phyloP scores from a whole-genome alignment of 192 early-diverging fungal genomes.

The Chytriomyces sp. region DNA sequence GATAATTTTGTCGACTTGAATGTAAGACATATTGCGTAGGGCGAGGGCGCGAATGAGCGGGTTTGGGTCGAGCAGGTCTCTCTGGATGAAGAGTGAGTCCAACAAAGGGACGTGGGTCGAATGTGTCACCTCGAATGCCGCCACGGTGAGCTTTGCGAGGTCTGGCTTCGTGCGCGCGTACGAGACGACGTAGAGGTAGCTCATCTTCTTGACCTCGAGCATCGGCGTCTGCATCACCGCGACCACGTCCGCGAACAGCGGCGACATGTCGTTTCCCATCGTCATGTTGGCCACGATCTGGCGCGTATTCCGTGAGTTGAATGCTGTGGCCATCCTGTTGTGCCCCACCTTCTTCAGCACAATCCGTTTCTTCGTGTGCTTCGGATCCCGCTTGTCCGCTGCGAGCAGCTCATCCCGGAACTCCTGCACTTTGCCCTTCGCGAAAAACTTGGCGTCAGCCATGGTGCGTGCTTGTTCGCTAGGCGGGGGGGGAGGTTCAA shows the following conservation, averaged over 20 bases:
- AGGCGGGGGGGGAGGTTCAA: no score
- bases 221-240: conserved; percentile 99
- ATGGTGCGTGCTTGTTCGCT: no score
- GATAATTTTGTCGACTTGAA: conserved; percentile 92
- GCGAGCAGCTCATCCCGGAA: conserved; percentile 78
- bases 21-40: conserved; percentile 97
- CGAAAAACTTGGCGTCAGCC: conserved; percentile 30
- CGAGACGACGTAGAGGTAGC: conserved; percentile 98
- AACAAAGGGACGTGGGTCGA: conserved; percentile 6
- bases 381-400: conserved; percentile 81
- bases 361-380: conserved; percentile 79
- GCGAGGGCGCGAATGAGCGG: conserved; percentile 94
- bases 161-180: conserved; percentile 97
- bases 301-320: not conserved
- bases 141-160: conserved; percentile 93
- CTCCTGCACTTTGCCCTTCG: conserved; percentile 85
- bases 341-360: conserved; percentile 78
- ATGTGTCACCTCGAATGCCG: conserved; percentile 97
- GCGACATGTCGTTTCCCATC: conserved; percentile 96
- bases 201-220: conserved; percentile 96
- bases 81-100: not conserved
- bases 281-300: conserved; percentile 99
- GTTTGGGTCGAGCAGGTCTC: conserved; percentile 94
- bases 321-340: conserved; percentile 21
- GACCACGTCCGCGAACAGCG: conserved; percentile 93